phyloP scores from a whole-genome alignment of 2,329 filamentous ascomycete genomes.

The Neonectria ditissima region DNA sequence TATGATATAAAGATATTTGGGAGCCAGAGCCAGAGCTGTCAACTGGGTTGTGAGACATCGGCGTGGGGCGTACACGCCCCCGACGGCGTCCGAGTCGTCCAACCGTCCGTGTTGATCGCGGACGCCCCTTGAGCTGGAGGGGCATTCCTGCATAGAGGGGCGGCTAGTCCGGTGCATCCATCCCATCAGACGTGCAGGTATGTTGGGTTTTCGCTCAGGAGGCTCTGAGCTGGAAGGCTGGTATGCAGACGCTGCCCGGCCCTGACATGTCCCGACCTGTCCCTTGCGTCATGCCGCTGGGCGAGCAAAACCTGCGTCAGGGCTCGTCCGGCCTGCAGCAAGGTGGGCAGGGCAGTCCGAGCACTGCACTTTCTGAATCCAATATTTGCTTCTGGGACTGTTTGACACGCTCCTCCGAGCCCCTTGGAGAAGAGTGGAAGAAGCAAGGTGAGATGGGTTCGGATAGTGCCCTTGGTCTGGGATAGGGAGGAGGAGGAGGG shows the following conservation, averaged over 20 bases:
- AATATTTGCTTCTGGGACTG: conserved; percentile 1
- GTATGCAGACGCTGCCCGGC: conserved; percentile 40
- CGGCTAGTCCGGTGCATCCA: conserved; percentile 39
- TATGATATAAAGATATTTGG: conserved; percentile 47
- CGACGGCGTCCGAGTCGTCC: conserved; percentile 35
- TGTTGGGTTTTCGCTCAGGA: conserved; percentile 31
- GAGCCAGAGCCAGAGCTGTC: conserved; percentile 36
- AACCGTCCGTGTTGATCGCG: conserved; percentile 34
- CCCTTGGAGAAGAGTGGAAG: conserved; percentile 24
- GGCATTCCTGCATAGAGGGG: conserved; percentile 46
- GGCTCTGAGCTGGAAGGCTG: conserved; percentile 35
- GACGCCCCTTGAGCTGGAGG: conserved; percentile 43
- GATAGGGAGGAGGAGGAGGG: background rate
- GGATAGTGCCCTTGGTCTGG: background rate
- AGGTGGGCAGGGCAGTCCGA: background rate
- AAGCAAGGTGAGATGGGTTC: conserved; percentile 11
- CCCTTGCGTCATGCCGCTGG: conserved; percentile 41
- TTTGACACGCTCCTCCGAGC: conserved; percentile 23
- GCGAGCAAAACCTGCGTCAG: background rate
- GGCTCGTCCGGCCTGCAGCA: background rate
- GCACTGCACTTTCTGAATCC: conserved; percentile 22
- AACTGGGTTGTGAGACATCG: conserved; percentile 41
- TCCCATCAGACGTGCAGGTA: conserved; percentile 40
- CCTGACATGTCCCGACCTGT: conserved; percentile 35
- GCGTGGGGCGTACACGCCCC: conserved; percentile 42